Percentiles rank a stretch among this genome's conserved stretches.
phyloP scores from a whole-genome alignment of 306 rosid species.

The Trichosanthes truncata region DNA sequence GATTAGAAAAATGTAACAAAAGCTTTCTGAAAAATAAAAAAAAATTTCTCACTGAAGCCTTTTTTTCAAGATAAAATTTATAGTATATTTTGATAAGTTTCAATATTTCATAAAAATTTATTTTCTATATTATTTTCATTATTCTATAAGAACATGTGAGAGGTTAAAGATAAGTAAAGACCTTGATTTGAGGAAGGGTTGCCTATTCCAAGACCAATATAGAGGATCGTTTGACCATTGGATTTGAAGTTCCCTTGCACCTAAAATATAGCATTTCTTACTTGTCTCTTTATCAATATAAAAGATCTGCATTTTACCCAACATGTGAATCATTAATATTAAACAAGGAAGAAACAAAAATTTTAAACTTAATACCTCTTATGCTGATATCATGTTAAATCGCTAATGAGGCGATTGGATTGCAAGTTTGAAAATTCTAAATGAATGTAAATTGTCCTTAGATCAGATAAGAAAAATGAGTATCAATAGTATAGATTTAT shows the following conservation, averaged over 20 bases:
- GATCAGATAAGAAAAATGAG: neutral
- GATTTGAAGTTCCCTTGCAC: conserved; percentile 60
- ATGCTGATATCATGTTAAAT: neutral
- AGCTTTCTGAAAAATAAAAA: too few relatives aligned
- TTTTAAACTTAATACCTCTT: neutral
- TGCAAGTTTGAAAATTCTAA: neutral
- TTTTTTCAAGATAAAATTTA: too few relatives aligned
- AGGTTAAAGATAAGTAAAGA: conserved; percentile 8
- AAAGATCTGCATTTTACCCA: conserved; percentile 27
- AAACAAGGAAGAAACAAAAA: neutral
- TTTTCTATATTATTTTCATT: neutral
- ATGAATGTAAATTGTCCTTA: too few relatives aligned
- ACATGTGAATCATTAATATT: neutral
- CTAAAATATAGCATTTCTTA: conserved; percentile 43
- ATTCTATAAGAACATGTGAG: neutral
- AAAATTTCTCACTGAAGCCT: too few relatives aligned
- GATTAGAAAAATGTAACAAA: too few relatives aligned
- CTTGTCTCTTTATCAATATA: conserved; percentile 40
- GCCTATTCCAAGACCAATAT: conserved; percentile 58
- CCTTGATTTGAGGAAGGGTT: conserved; percentile 41
- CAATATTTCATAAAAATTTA: neutral
- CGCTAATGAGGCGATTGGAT: neutral
- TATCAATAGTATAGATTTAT: too few relatives aligned
- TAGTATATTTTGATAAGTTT: neutral
- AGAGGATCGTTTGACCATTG: conserved; percentile 44